Base-by-base conservation (phyloP, 495 filamentous ascomycete genomes). In the Acidomyces sp. region DNA sequence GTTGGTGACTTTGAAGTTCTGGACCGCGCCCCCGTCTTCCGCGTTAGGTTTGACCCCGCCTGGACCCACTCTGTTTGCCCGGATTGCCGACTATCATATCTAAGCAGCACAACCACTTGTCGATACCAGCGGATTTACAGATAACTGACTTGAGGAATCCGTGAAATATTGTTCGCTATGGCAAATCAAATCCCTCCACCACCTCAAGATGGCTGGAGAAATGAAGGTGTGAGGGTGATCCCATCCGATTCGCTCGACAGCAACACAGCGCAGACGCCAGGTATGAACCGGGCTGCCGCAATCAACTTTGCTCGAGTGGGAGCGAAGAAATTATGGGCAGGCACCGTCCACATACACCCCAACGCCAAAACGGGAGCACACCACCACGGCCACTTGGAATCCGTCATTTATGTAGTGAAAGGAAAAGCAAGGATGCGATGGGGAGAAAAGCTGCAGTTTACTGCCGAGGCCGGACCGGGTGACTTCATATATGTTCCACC, bases 401-500 rank as follows among this genome's bases (percentile, higher is more conserved):
- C 34, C 19, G 60, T 62, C 15, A 62, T 62, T 39, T 62, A 62
- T 46, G 50, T 61, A 10, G 19, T 62, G 9, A 59, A 58, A 41
- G 60, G 60, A 10, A 49, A 52, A 24, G 60, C 60, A 24, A 25
- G 60, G 22, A 62, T 62, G 60, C 50, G 60, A 13, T 62, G 60
- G 60, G 60, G 60, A 4, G 58, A 59, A 47, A 52, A 51, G 41
- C 37, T 62, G 27, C 56, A 60, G 47, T 62, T 62, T 39, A 53
- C 52, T 13, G 58, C 58, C 6, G 60, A 62, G 44, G 58, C 60
- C 4, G 60, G 60, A 13, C 58, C 56, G n/a, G 60, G 60, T 0
- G 60, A 62, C 41, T 62, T 62, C 49, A 62, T 62, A 31, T 62
- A 52, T 33, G 59, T 62, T 21, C 58, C 58, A 32, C 58, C 58